Evolutionary conservation across 768 basidiomycete genomes (phyloP), one percentile per base, ranked within the genome.

Genomic region (Udeniomyces megalosporus): DNA sequence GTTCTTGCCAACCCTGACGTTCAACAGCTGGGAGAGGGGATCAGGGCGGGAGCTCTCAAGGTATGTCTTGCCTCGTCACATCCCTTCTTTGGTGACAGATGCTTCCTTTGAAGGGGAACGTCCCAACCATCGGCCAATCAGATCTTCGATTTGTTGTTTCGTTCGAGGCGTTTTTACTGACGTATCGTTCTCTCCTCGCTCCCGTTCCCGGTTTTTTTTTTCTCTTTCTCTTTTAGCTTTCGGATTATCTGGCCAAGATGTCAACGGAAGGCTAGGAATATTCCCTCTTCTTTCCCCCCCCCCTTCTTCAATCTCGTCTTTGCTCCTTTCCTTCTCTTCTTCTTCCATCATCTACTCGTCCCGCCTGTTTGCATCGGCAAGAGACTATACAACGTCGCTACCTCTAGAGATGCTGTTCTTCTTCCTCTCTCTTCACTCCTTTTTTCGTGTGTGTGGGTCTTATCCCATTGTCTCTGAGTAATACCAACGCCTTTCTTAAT

Each of bases 1-100:
- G 80, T 92, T 28, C 75, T 95, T 69, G 77, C 85, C 1, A 89
- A 89, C 68, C 86, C 86, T 0, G 88, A 93, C 67, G 86, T 91
- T 31, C 88, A 90, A 76, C 86, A 84, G 68, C 78, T 84, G 17
- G 84, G 81, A 1, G 88, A 90, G 68, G 86, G 77, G 61, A 81
- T 93, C 55, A 75, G 90, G 67, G 75, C 78, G 6, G 86, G 87
- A 0, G 90, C 88, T 17, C 74, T 93, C 67, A 91, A 88, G 81
- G 85, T 88, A 57, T 60, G 79, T 75, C 26, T 29, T 22, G 38
- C 53, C 12, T 48, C 4, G 50, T 24, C n/a, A 22, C 22, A 32
- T 42, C 26, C 28, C 17, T 55, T 31, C 28, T 42, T 54, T 38
- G n/a, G n/a, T n/a, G n/a, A n/a, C n/a, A n/a, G 29, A 24, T 49